Conservation (phyloP, 148 eudicot genomes). For the Amaranthus cruentus region DNA sequence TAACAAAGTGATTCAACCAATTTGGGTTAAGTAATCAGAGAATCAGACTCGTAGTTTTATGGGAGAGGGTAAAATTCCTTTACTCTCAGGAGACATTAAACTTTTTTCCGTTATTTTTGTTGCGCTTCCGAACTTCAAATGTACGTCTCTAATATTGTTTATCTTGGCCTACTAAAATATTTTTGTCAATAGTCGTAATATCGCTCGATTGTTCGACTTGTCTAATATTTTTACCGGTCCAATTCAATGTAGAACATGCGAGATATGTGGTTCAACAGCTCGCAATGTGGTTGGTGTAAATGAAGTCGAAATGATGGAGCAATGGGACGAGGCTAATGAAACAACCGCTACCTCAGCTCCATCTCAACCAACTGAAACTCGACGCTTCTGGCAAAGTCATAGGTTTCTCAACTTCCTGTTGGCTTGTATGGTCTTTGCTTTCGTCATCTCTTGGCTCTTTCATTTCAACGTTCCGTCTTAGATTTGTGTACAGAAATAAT, state of each 20-base stretch:
- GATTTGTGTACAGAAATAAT: conserved; percentile 24
- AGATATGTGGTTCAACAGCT: conserved; percentile 83
- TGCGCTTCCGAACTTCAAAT: too few relatives aligned
- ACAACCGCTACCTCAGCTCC: conserved; percentile 29
- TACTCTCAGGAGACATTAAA: too few relatives aligned
- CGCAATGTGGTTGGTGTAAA: conserved; percentile 59
- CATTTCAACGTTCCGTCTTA: conserved; percentile 78
- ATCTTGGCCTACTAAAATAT: too few relatives aligned
- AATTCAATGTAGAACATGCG: conserved; percentile 51
- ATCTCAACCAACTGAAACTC: conserved; percentile 35
- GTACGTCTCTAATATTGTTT: too few relatives aligned
- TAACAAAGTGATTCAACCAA: too few relatives aligned
- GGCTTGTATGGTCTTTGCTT: conserved; percentile 91
- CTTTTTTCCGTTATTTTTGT: too few relatives aligned
- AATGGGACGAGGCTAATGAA: conserved; percentile 60
- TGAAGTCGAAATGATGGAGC: conserved; percentile 49
- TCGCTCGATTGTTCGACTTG: not conserved
- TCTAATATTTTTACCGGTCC: conserved; percentile 1
- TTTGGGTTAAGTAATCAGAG: too few relatives aligned
- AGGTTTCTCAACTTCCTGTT: conserved; percentile 75
- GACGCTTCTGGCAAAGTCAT: conserved; percentile 82
- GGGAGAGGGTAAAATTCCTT: too few relatives aligned
- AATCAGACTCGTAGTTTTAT: too few relatives aligned
- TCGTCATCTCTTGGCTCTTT: conserved; percentile 92
- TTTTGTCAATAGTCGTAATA: too few relatives aligned